These are phyloP conservation scores for Chalara sp. DNA, from an alignment of 2,329 filamentous ascomycete genomes.

Conservation along the genomic window DNA sequence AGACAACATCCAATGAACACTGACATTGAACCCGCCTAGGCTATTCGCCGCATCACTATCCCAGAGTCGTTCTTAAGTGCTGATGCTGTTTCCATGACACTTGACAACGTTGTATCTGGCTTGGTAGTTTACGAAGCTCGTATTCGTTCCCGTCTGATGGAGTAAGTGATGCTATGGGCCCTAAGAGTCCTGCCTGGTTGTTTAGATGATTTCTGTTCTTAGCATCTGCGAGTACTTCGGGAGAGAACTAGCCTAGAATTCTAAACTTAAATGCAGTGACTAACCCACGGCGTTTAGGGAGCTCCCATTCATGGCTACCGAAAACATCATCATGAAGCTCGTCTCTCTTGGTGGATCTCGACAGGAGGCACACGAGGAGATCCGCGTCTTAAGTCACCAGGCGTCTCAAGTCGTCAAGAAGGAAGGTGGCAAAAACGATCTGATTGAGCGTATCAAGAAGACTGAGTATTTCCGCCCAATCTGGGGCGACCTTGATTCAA, in stretches of 20 bases:
- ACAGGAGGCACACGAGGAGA: conserved; percentile 82
- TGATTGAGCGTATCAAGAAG: conserved; percentile 69
- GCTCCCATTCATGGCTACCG: conserved; percentile 80
- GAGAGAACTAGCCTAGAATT: too few species aligned
- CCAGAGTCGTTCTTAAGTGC: conserved; percentile 63
- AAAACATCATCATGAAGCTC: conserved; percentile 72
- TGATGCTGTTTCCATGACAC: conserved; percentile 59
- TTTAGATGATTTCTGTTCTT: too few species aligned
- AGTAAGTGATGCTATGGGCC: conserved; percentile 19
- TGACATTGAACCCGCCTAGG: conserved; percentile 41
- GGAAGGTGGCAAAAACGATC: conserved; percentile 70
- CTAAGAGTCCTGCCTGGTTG: too few species aligned
- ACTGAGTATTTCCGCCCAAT: conserved; percentile 71
- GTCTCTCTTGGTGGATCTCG: conserved; percentile 63
- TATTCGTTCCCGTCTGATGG: conserved; percentile 60
- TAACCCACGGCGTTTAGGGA: conserved; percentile 36
- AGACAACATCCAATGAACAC: too few species aligned
- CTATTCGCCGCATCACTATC: conserved; percentile 56
- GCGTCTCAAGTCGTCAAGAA: conserved; percentile 67
- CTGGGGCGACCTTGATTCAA: conserved; percentile 58
- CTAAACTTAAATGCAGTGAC: too few species aligned
- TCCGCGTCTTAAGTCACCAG: conserved; percentile 74
- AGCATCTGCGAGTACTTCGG: too few species aligned
- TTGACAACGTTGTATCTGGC: conserved; percentile 62
- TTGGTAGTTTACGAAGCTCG: conserved; percentile 71